A percentile compares a stretch with the other conserved stretches of the same genome.
Evolutionary conservation across 2,329 filamentous ascomycete species (phyloP).

Genomic region (Stenocarpella maydis): DNA sequence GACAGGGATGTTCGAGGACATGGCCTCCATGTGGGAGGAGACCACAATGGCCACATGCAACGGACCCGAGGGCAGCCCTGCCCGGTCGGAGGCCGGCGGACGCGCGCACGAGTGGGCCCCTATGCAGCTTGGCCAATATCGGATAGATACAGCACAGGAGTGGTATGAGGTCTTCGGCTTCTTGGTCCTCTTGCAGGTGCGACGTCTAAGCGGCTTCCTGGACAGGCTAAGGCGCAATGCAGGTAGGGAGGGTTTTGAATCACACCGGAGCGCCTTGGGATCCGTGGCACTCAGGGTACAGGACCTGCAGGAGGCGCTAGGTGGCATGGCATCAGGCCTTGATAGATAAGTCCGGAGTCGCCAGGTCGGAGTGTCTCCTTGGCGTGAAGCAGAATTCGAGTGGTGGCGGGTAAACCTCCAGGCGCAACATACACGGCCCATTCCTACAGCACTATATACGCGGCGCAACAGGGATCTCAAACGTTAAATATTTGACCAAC

Average conservation of each 20-base stretch:
- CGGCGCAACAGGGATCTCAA: no score
- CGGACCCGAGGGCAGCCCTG: background rate
- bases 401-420: background rate
- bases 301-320: slow-evolving; percentile 14
- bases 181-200: slow-evolving; percentile 10
- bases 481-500: no score
- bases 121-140: slow-evolving; percentile 12
- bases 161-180: slow-evolving; percentile 15
- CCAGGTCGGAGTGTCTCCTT: background rate
- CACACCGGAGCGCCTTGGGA: background rate
- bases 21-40: slow-evolving; percentile 14
- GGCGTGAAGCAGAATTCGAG: background rate
- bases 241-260: background rate
- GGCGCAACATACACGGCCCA: no score
- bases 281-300: slow-evolving; percentile 5
- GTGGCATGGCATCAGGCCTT: slow-evolving; percentile 8
- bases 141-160: background rate
- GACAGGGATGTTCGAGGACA: slow-evolving; percentile 17
- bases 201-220: slow-evolving; percentile 18
- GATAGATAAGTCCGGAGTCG: background rate
- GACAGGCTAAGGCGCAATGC: background rate
- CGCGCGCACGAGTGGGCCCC: background rate
- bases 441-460: no score
- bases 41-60: background rate
- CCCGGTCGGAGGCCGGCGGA: background rate